These are phyloP conservation scores for Pseudonitzschia multistriata DNA, from an alignment of 108 stramenopile genomes.

Conservation along the genomic window DNA sequence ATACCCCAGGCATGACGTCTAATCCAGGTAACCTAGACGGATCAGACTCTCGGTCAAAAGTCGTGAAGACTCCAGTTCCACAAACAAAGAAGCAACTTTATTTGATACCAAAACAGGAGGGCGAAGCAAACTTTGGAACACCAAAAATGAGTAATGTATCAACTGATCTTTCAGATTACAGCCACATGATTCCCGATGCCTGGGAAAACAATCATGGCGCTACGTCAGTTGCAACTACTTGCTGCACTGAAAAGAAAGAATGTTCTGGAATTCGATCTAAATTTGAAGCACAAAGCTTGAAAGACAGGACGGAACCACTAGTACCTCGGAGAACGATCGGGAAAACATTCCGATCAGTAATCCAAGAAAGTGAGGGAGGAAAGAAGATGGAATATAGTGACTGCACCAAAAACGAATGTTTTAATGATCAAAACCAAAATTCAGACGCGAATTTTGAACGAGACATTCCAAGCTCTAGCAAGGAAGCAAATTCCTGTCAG, in stretches of 20 bases:
- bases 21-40: not conserved
- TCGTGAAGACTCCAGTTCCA: not conserved
- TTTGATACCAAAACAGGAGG: not conserved
- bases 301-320: not conserved
- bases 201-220: not conserved
- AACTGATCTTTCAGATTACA: not conserved
- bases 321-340: not conserved
- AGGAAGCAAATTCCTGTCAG: not conserved
- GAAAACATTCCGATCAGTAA: not conserved
- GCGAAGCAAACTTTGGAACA: not conserved
- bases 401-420: no score
- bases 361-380: not conserved
- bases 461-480: not conserved
- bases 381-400: not conserved
- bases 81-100: not conserved
- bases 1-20: not conserved
- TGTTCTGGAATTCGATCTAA: not conserved
- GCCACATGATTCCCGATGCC: not conserved
- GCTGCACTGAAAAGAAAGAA: not conserved
- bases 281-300: slow-evolving; percentile 11
- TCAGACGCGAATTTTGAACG: not conserved
- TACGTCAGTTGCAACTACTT: not conserved
- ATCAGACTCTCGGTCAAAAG: not conserved
- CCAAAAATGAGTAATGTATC: not conserved
- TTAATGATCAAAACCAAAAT: no score